A percentile compares a stretch with the other conserved stretches of the same genome.
These are phyloP conservation scores for Sporothrix curviconia DNA, from an alignment of 2,329 filamentous ascomycete genomes.

Conservation along the genomic window DNA sequence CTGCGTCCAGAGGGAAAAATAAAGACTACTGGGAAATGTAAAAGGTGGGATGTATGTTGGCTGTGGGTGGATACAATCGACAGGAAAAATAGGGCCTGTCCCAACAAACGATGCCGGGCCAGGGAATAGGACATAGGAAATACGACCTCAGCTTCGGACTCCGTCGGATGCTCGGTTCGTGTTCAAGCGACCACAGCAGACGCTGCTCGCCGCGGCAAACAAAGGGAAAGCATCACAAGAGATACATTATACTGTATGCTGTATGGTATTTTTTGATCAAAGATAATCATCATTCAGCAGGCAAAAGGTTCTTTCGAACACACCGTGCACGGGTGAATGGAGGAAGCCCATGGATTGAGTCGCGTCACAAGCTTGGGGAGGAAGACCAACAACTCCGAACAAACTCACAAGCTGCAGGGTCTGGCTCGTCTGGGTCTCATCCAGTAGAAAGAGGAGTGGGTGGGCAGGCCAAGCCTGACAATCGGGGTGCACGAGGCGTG, in stretches of 20 bases:
- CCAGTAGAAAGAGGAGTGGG: background rate
- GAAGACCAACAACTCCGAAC: background rate
- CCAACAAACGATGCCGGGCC: background rate
- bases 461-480: background rate
- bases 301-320: background rate
- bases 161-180: conserved; percentile 14
- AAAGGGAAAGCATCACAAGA: too few species aligned
- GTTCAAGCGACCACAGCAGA: too few species aligned
- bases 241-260: too few species aligned
- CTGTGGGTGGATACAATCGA: background rate
- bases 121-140: too few species aligned
- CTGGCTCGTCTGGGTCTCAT: too few species aligned
- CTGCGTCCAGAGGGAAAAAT: too few species aligned
- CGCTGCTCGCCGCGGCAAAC: too few species aligned
- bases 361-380: background rate
- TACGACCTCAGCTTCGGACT: conserved; percentile 9
- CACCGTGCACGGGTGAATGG: background rate
- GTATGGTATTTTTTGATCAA: too few species aligned
- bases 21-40: background rate
- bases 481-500: background rate
- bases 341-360: too few species aligned
- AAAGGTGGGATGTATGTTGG: background rate
- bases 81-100: background rate
- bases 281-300: too few species aligned
- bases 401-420: background rate